Base-by-base conservation (phyloP, 352 stramenopile genomes). In the Elongisporangium senticosum region DNA sequence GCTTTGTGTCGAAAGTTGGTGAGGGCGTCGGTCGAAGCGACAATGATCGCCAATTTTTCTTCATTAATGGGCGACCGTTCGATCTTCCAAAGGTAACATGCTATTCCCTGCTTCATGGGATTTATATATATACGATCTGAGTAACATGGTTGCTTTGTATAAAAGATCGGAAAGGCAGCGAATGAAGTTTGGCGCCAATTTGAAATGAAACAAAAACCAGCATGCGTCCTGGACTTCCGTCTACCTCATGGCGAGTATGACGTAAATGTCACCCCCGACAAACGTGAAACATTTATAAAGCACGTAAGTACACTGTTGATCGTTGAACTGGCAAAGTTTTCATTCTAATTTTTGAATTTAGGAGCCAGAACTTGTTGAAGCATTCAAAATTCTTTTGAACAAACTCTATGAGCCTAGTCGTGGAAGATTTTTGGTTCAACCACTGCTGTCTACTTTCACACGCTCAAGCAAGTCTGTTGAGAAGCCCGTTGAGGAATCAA, bases 221-320 rank as follows among this genome's bases (percentile, higher is more conserved):
- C 94, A 0, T 96, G 95, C 55, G 81, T 99, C 13, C 67, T 99
- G 14, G 82, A 96, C 66, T 89, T 99, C 19, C 71, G 74, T 19
- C 60, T 99, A 6, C 93, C 93, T 10, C 75, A 88, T 11, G 67
- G 83, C 23, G 77, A 86, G 20, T 98, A 97, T 63, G 97, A 99
- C 63, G 87, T 99, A 33, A 99, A 99, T 72, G 70, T 99, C 20
- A 96, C 93, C 21, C 96, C 96, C 1, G 96, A 99, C 80, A 99
- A 99, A 64, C 80, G 96, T 21, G 84, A 99, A 64, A 95, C 98
- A 2, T 89, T 98, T 51, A n/a, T 90, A 20, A 84, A 81, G 48
- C 61, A 90, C 61, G 80, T 89, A 69, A 39, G 68, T 70, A 17
- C 26, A 20, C 39, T 49, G 3, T 37, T 26, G 22, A 13, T 49